Evolutionary conservation across 2,329 filamentous ascomycete genomes (phyloP).

Genomic region (Thielaviopsis musarum): DNA sequence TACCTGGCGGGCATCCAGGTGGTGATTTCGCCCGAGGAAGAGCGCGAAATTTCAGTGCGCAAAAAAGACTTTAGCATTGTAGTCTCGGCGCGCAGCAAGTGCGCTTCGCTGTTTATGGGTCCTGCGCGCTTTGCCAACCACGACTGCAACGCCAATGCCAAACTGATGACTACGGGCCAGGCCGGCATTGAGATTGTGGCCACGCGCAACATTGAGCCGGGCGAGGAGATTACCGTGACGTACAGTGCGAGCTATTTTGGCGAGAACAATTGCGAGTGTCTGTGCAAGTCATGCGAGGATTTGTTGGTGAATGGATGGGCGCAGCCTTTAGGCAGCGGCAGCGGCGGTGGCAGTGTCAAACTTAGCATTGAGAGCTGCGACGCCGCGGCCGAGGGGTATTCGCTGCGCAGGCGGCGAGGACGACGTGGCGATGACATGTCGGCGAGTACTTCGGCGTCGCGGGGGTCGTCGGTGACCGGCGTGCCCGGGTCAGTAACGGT

Average conservation of each 20-base stretch:
- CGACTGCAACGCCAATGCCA: slow-evolving; percentile 85
- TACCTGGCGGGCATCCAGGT: slow-evolving; percentile 87
- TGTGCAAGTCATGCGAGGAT: slow-evolving; percentile 76
- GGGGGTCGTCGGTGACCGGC: slow-evolving; percentile 31
- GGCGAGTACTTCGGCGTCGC: slow-evolving; percentile 26
- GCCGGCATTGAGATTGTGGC: slow-evolving; percentile 87
- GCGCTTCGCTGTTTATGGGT: slow-evolving; percentile 80
- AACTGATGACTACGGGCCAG: slow-evolving; percentile 65
- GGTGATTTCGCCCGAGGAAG: slow-evolving; percentile 80
- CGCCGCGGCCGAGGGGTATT: slow-evolving; percentile 30
- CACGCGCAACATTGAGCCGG: slow-evolving; percentile 60
- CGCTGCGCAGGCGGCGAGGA: slow-evolving; percentile 35
- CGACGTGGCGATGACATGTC: slow-evolving; percentile 28
- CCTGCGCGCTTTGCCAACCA: slow-evolving; percentile 95
- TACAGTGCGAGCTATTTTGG: slow-evolving; percentile 97
- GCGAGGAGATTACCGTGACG: slow-evolving; percentile 91
- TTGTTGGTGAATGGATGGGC: slow-evolving; percentile 69
- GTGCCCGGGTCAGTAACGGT: slow-evolving; percentile 13
- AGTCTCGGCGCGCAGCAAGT: slow-evolving; percentile 80
- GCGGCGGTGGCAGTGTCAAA: slow-evolving; percentile 19
- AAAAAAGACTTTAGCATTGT: slow-evolving; percentile 96
- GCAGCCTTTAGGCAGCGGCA: slow-evolving; percentile 27
- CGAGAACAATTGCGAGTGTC: slow-evolving; percentile 81
- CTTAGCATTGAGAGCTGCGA: slow-evolving; percentile 36
- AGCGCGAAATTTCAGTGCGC: slow-evolving; percentile 58